Conservation (phyloP, 2,329 filamentous ascomycete genomes). For the Fusarium udum region DNA sequence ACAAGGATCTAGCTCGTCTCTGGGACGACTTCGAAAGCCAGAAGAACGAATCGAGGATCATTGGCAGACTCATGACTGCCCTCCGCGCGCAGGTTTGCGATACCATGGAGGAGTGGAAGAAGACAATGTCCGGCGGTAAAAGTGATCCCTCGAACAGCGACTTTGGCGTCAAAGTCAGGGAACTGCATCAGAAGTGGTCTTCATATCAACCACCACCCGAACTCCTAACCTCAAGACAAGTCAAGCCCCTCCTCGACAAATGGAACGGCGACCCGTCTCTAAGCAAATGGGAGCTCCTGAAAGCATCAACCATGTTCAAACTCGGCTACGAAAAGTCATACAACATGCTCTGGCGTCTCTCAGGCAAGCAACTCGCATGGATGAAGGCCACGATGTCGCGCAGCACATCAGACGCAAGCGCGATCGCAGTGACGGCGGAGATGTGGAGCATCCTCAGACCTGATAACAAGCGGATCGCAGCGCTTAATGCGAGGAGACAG, state of each 20-base stretch:
- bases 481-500: slow-evolving; percentile 28
- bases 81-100: slow-evolving; percentile 49
- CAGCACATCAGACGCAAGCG: slow-evolving; percentile 23
- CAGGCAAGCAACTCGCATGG: slow-evolving; percentile 57
- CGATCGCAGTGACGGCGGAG: slow-evolving; percentile 47
- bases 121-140: neutral
- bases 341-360: slow-evolving; percentile 58
- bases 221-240: slow-evolving; percentile 36
- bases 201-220: slow-evolving; percentile 51
- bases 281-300: slow-evolving; percentile 59
- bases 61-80: slow-evolving; percentile 45
- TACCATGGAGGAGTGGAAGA: slow-evolving; percentile 50
- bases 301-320: slow-evolving; percentile 60
- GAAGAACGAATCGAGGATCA: slow-evolving; percentile 40
- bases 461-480: slow-evolving; percentile 46
- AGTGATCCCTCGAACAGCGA: slow-evolving; percentile 44
- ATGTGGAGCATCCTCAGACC: slow-evolving; percentile 51
- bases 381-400: slow-evolving; percentile 54
- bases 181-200: slow-evolving; percentile 54
- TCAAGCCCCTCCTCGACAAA: slow-evolving; percentile 43
- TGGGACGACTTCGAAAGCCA: slow-evolving; percentile 49
- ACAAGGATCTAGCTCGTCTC: slow-evolving; percentile 50
- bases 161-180: slow-evolving; percentile 44
- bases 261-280: slow-evolving; percentile 40
- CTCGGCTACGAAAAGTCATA: slow-evolving; percentile 42